Conservation (phyloP, 805 yeast genomes). For the Pichia thaimueangensis region DNA sequence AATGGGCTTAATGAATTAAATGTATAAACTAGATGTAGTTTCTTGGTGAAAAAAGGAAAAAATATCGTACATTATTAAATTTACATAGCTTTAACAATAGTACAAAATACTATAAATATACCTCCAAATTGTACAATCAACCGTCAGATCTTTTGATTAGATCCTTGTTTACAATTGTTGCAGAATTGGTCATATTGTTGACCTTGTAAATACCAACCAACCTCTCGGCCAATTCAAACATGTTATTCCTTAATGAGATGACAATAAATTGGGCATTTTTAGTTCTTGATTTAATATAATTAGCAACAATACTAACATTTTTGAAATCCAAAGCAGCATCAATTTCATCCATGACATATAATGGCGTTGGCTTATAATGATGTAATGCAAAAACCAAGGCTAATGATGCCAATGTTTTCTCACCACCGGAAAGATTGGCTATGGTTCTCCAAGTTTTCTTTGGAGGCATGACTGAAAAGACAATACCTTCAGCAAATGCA, state of each 20-base stretch:
- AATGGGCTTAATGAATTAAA: conserved; percentile 10
- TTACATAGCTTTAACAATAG: too few species aligned
- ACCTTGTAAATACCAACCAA: conserved; percentile 94
- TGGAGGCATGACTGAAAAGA: conserved; percentile 98
- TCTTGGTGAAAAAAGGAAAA: too few species aligned
- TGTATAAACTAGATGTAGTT: too few species aligned
- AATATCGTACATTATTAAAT: too few species aligned
- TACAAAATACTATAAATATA: too few species aligned
- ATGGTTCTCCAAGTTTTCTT: conserved; percentile 97
- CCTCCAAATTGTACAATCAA: neutral
- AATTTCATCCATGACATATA: conserved; percentile 98
- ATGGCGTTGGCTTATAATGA: conserved; percentile 92
- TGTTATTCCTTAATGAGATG: conserved; percentile 89
- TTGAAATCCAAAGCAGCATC: conserved; percentile 98
- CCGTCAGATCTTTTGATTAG: conserved; percentile 7
- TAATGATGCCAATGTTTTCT: conserved; percentile 87
- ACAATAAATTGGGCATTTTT: conserved; percentile 96
- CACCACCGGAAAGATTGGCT: conserved; percentile 94
- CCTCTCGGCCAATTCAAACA: conserved; percentile 95
- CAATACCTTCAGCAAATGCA: conserved; percentile 96
- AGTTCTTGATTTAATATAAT: conserved; percentile 91
- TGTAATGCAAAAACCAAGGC: conserved; percentile 96
- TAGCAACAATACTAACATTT: conserved; percentile 95
- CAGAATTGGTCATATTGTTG: conserved; percentile 82
- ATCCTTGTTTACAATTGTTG: conserved; percentile 66